These are phyloP conservation scores for Scedosporium boydii DNA, from an alignment of 2,329 filamentous ascomycete genomes.

Conservation along the genomic window DNA sequence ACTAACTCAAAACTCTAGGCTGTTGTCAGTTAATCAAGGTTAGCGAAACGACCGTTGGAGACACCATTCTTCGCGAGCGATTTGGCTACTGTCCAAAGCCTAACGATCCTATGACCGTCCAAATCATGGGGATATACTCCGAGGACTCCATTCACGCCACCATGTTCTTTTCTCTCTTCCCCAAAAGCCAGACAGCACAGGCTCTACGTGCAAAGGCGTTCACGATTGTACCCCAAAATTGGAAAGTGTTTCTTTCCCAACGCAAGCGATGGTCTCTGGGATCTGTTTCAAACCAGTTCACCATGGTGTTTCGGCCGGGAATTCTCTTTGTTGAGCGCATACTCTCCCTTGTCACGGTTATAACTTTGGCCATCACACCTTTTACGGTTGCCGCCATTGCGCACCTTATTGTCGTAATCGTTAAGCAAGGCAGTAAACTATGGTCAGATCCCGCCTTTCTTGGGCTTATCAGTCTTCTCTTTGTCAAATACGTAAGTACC, in stretches of 20 bases:
- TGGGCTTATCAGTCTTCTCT: slow-evolving; percentile 25
- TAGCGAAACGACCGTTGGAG: too few relatives aligned
- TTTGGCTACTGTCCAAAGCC: too few relatives aligned
- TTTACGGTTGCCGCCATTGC: slow-evolving; percentile 24
- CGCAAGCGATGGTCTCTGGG: too few relatives aligned
- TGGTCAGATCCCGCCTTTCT: slow-evolving; percentile 26
- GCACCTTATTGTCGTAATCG: slow-evolving; percentile 25
- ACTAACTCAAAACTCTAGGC: too few relatives aligned
- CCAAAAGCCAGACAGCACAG: slow-evolving; percentile 33
- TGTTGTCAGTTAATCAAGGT: too few relatives aligned
- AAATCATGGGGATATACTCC: too few relatives aligned
- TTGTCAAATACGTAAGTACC: slow-evolving; percentile 29
- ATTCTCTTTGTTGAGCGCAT: slow-evolving; percentile 32
- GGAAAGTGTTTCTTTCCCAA: too few relatives aligned
- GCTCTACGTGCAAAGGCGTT: slow-evolving; percentile 35
- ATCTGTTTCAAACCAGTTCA: slow-evolving; percentile 29
- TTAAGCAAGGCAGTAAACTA: slow-evolving; percentile 20
- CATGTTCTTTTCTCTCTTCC: slow-evolving; percentile 36
- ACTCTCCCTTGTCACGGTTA: slow-evolving; percentile 33
- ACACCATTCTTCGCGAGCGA: too few relatives aligned
- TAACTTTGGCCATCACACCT: slow-evolving; percentile 27
- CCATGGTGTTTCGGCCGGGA: slow-evolving; percentile 34
- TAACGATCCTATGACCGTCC: too few relatives aligned
- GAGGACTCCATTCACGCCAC: slow-evolving; percentile 32
- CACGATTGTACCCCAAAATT: slow-evolving; percentile 20